Evolutionary conservation across 2,329 filamentous ascomycete species (phyloP).

Genomic region (Colletotrichum siamense): DNA sequence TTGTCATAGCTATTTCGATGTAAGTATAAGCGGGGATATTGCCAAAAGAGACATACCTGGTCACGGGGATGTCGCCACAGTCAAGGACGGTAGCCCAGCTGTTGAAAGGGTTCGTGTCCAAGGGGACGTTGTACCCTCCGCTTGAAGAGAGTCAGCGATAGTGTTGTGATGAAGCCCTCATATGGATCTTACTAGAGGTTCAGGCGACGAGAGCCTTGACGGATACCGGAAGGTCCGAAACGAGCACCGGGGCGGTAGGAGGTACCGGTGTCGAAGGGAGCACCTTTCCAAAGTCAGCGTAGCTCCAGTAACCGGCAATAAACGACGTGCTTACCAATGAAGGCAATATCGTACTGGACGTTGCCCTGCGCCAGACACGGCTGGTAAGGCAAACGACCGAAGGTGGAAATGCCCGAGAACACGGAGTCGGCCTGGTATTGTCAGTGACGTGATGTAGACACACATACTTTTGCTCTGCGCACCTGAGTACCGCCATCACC

Average conservation of each 20-base stretch:
- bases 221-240: slow-evolving; percentile 84
- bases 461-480: slow-evolving; percentile 21
- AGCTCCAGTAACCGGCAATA: not conserved
- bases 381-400: slow-evolving; percentile 78
- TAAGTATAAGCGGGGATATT: not conserved
- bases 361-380: slow-evolving; percentile 75
- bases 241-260: slow-evolving; percentile 84
- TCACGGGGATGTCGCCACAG: slow-evolving; percentile 85
- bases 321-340: slow-evolving; percentile 64
- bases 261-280: slow-evolving; percentile 85
- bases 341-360: slow-evolving; percentile 83
- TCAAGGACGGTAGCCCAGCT: slow-evolving; percentile 82
- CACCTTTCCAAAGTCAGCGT: slow-evolving; percentile 53
- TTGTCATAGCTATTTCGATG: slow-evolving; percentile 72
- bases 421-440: slow-evolving; percentile 76
- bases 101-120: slow-evolving; percentile 81
- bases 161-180: slow-evolving; percentile 30
- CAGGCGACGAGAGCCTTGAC: slow-evolving; percentile 83
- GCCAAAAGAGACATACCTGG: slow-evolving; percentile 63
- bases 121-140: slow-evolving; percentile 85
- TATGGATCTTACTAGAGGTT: slow-evolving; percentile 77
- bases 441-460: not conserved
- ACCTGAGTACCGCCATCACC: slow-evolving; percentile 87
- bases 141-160: slow-evolving; percentile 51
- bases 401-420: slow-evolving; percentile 87